Conservation (phyloP, 164 flowering plant species). For the Magnolia changhungtana region DNA sequence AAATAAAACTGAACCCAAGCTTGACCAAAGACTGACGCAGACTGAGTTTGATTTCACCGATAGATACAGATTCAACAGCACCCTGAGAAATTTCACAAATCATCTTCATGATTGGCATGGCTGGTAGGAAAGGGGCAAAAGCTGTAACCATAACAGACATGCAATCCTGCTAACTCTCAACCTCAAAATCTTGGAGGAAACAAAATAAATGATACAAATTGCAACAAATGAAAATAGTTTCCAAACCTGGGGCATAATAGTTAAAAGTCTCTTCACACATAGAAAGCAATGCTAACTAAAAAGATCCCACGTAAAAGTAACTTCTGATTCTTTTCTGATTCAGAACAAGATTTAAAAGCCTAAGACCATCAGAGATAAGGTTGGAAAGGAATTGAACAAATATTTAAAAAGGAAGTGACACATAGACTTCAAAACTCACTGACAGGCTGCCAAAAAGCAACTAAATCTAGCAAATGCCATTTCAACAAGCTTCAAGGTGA, state of each 20-base stretch:
- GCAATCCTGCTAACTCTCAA: background rate
- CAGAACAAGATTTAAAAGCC: background rate
- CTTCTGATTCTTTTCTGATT: background rate
- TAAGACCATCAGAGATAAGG: background rate
- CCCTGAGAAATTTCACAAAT: constrained; percentile 45
- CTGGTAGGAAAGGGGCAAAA: background rate
- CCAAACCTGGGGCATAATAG: background rate
- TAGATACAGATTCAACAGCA: constrained; percentile 75
- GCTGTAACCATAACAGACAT: background rate
- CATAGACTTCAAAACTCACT: background rate
- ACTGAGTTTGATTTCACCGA: constrained; percentile 91
- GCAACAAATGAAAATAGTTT: background rate
- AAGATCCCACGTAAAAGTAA: background rate
- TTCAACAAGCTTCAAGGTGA: background rate
- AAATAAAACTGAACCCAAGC: constrained; percentile 79
- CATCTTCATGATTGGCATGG: constrained; percentile 1
- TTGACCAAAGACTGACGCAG: constrained; percentile 85
- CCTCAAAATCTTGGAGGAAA: background rate
- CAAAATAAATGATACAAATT: background rate
- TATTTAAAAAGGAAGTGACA: background rate
- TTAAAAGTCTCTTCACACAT: background rate
- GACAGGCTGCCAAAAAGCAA: background rate
- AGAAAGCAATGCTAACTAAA: background rate
- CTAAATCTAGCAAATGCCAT: background rate
- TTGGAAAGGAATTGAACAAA: background rate